phyloP scores from a whole-genome alignment of 805 yeast species.

The Blastobotrys terrestris region DNA sequence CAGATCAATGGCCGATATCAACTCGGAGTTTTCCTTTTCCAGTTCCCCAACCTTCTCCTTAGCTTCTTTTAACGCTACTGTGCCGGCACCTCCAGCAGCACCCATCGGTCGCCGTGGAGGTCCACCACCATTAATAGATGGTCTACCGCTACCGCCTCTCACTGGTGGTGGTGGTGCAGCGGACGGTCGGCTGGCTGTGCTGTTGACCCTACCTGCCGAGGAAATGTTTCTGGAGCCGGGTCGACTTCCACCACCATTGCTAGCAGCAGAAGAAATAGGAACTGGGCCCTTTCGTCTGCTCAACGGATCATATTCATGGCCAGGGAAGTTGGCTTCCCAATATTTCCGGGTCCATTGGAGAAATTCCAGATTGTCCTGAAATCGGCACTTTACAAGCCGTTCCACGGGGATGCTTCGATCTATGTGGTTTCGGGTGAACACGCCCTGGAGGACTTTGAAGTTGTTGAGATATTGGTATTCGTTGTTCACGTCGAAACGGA shows the following conservation, averaged over 20 bases:
- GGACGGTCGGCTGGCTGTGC: slow-evolving; percentile 5
- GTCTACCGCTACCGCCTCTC: not conserved
- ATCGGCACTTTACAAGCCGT: slow-evolving; percentile 71
- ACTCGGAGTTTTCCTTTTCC: slow-evolving; percentile 50
- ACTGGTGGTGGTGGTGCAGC: slow-evolving; percentile 2
- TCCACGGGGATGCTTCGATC: slow-evolving; percentile 77
- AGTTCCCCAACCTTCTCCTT: slow-evolving; percentile 36
- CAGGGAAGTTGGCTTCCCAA: slow-evolving; percentile 74
- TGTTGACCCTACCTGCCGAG: slow-evolving; percentile 4
- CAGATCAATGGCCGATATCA: slow-evolving; percentile 53
- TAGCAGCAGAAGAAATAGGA: not conserved
- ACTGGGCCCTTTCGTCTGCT: slow-evolving; percentile 42
- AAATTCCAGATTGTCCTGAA: slow-evolving; percentile 92
- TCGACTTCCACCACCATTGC: slow-evolving; percentile 1
- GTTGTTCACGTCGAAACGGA: slow-evolving; percentile 59
- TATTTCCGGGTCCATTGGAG: slow-evolving; percentile 83
- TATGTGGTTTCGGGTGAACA: slow-evolving; percentile 66
- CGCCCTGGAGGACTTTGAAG: slow-evolving; percentile 78
- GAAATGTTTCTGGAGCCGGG: slow-evolving; percentile 7
- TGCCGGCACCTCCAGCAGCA: slow-evolving; percentile 7
- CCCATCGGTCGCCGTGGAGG: slow-evolving; percentile 6
- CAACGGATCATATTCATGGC: slow-evolving; percentile 63
- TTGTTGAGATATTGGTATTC: slow-evolving; percentile 77
- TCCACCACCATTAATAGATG: slow-evolving; percentile 3
- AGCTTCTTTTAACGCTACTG: slow-evolving; percentile 36